These are phyloP conservation scores for Prasinococcaceae sp. DNA, from an alignment of 139 green algal species.

Conservation along the genomic window DNA sequence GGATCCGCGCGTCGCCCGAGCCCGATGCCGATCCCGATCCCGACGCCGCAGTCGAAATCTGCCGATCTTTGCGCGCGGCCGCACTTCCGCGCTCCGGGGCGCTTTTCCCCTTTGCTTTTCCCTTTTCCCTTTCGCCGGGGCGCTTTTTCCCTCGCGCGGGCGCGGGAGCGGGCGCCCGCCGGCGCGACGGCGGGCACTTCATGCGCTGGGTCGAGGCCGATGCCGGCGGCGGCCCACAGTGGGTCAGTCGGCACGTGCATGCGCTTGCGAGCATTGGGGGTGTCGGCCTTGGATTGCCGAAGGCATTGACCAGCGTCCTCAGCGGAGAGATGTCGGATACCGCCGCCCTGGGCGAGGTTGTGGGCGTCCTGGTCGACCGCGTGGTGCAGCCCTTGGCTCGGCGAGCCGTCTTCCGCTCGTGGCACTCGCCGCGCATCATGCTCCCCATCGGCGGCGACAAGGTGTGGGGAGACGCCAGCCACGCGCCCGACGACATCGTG, in stretches of 20 bases:
- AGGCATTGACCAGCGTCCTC: constrained; percentile 31
- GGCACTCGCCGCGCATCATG: constrained; percentile 52
- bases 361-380: not conserved
- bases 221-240: constrained; percentile 25
- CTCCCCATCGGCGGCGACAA: constrained; percentile 47
- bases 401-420: constrained; percentile 42
- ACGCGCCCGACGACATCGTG: constrained; percentile 22
- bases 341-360: not conserved
- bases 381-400: not conserved
- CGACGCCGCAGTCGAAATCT: too few species aligned
- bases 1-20: too few species aligned
- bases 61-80: too few species aligned
- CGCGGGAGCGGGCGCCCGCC: too few species aligned
- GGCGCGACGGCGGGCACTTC: too few species aligned
- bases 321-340: not conserved
- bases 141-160: too few species aligned
- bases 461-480: constrained; percentile 54
- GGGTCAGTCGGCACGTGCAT: constrained; percentile 50
- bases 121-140: too few species aligned
- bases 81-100: too few species aligned
- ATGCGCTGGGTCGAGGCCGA: constrained; percentile 26
- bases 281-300: constrained; percentile 50
- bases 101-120: too few species aligned
- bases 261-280: constrained; percentile 48
- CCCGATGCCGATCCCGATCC: too few species aligned